Evolutionary conservation across 768 basidiomycete genomes (phyloP), one percentile per base, ranked within the genome.

Genomic region (Collybia sp.): DNA sequence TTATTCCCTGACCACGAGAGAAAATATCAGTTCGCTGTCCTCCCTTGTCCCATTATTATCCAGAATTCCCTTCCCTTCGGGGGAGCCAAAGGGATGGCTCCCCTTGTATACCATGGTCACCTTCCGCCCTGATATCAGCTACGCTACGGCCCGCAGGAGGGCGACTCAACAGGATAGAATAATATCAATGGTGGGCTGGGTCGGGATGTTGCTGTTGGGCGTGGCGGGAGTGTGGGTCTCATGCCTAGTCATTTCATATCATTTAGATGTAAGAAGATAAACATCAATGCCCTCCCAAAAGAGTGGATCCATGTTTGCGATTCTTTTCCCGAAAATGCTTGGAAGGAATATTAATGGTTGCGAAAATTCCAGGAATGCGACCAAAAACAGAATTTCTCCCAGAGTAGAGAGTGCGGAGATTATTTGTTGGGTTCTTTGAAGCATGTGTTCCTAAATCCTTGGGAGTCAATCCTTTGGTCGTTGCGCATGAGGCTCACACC

Each of bases 41-140:
- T 70, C 71, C 50, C 62, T 81, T 54, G 67, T 67, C 37, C 73
- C 75, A 45, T 58, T 65, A 15, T 55, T 83, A 52, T 65, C 77
- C 51, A 70, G 62, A 48, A 61, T 72, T 40, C 73, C 85, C 9
- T 90, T 85, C 64, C 77, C 82, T 31, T 62, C 82, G 48, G 61
- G 62, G 49, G 65, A 72, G 49, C 85, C 84, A 37, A 61, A 63
- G 52, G 93, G 90, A 32, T 97, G 94, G 94, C 76, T 93, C 43
- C 88, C 92, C 47, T 74, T 95, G 42, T 99, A 99, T 66, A 91
- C 91, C 30, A 96, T 98, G 94, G 86, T 96, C 53, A 97, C 95
- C 37, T 99, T 99, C 71, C 80, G 95, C 35, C 91, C 93, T 42
- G 95, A 98, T 66, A 81, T 99, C 57, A 85, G 84, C 62, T 99